Conservation (phyloP, 1,139 yeast species). For the Debaryomyces sp. region DNA sequence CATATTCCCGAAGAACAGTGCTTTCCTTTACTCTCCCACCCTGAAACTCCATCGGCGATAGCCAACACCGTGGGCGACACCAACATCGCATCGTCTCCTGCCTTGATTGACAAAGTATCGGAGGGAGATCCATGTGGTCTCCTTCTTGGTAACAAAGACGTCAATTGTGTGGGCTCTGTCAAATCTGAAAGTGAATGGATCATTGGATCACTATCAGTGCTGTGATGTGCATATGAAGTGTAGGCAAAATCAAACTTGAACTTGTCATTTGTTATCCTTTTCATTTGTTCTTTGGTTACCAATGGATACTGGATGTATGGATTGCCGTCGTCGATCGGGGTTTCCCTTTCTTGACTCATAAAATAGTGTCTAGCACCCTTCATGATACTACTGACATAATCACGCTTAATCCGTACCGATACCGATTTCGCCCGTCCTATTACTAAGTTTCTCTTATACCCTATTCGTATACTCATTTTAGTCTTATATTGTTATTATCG, state of each 20-base stretch:
- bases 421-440: neutral
- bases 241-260: conserved; percentile 50
- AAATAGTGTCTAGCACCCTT: conserved; percentile 33
- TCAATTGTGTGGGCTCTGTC: conserved; percentile 51
- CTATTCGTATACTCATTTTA: conserved; percentile 2
- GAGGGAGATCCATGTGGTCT: conserved; percentile 56
- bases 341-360: conserved; percentile 20
- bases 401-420: neutral
- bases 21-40: conserved; percentile 54
- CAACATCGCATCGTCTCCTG: conserved; percentile 67
- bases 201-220: conserved; percentile 38
- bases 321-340: conserved; percentile 28
- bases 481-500: neutral
- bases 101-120: conserved; percentile 55
- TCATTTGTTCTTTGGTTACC: conserved; percentile 45
- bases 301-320: conserved; percentile 48
- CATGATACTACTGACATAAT: conserved; percentile 16
- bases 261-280: conserved; percentile 37
- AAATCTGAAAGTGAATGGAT: conserved; percentile 55
- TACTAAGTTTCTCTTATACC: neutral
- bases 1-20: conserved; percentile 54
- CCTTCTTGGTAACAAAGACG: conserved; percentile 52
- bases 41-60: conserved; percentile 64
- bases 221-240: conserved; percentile 54
- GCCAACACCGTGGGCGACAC: conserved; percentile 58